Conservation (phyloP, 805 yeast species). For the Teunomyces pallodes region DNA sequence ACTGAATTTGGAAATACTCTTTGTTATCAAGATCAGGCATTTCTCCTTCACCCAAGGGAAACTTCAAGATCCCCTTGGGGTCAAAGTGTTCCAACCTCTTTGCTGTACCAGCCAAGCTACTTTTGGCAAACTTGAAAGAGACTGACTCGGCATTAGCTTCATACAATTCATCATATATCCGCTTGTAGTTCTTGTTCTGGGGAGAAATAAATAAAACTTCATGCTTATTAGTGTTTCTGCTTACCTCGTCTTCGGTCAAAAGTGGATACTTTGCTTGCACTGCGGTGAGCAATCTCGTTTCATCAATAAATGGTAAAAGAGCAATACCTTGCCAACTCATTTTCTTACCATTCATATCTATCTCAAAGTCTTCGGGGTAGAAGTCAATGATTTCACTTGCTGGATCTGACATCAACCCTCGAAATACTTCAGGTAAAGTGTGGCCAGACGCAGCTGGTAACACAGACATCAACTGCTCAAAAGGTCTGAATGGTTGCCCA, state of each 20-base stretch:
- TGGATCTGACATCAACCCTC: slow-evolving; percentile 75
- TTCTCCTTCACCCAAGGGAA: slow-evolving; percentile 47
- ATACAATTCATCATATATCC: slow-evolving; percentile 40
- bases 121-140: slow-evolving; percentile 45
- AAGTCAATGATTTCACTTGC: slow-evolving; percentile 85
- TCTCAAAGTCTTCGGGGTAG: slow-evolving; percentile 82
- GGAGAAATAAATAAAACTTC: slow-evolving; percentile 71
- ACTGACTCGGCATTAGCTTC: slow-evolving; percentile 23
- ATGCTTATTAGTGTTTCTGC: slow-evolving; percentile 66
- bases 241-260: slow-evolving; percentile 63
- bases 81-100: slow-evolving; percentile 32
- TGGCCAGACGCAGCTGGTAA: slow-evolving; percentile 92
- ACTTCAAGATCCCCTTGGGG: slow-evolving; percentile 33
- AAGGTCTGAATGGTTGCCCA: slow-evolving; percentile 86
- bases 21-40: slow-evolving; percentile 44
- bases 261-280: slow-evolving; percentile 63
- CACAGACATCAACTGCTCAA: slow-evolving; percentile 92
- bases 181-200: slow-evolving; percentile 49
- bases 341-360: slow-evolving; percentile 94
- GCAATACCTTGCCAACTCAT: slow-evolving; percentile 96
- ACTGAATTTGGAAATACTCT: slow-evolving; percentile 46
- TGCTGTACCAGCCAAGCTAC: slow-evolving; percentile 61
- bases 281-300: slow-evolving; percentile 61
- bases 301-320: slow-evolving; percentile 86
- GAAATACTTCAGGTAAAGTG: slow-evolving; percentile 75